Percentiles rank a stretch among this genome's conserved stretches.
These are phyloP conservation scores for Dionaea muscipula DNA, from an alignment of 179 eudicot species.

Conservation along the genomic window DNA sequence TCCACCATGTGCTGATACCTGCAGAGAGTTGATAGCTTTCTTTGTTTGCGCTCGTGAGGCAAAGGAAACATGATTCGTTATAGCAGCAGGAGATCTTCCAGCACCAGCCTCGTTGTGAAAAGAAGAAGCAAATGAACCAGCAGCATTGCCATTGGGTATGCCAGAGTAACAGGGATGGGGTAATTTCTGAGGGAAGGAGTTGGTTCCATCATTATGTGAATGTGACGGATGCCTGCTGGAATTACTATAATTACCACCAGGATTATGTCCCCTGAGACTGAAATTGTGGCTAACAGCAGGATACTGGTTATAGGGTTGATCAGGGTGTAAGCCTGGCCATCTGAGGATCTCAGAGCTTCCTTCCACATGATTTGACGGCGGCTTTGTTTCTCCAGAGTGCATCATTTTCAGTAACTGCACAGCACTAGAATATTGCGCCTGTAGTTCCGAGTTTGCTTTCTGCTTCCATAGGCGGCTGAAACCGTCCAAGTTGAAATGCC, in stretches of 20 bases:
- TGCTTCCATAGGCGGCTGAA: neutral
- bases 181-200: constrained; percentile 2
- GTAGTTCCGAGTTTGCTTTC: neutral
- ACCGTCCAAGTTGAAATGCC: constrained; percentile 1
- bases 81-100: constrained; percentile 14
- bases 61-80: constrained; percentile 17
- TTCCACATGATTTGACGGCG: neutral
- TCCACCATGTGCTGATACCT: constrained; percentile 8
- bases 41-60: constrained; percentile 22
- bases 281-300: neutral
- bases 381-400: neutral
- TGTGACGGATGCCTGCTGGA: constrained; percentile 16
- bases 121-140: constrained; percentile 12
- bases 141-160: constrained; percentile 7
- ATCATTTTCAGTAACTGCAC: neutral
- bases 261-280: neutral
- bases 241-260: constrained; percentile 3
- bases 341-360: neutral
- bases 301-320: constrained; percentile 4
- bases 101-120: constrained; percentile 9
- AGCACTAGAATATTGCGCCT: constrained; percentile 6
- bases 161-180: constrained; percentile 22
- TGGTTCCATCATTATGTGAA: constrained; percentile 11
- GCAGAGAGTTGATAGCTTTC: constrained; percentile 18
- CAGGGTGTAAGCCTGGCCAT: neutral